A percentile compares a stretch with the other conserved stretches of the same genome.
phyloP scores from a whole-genome alignment of 768 basidiomycete genomes.

The Tylopilus sp. region DNA sequence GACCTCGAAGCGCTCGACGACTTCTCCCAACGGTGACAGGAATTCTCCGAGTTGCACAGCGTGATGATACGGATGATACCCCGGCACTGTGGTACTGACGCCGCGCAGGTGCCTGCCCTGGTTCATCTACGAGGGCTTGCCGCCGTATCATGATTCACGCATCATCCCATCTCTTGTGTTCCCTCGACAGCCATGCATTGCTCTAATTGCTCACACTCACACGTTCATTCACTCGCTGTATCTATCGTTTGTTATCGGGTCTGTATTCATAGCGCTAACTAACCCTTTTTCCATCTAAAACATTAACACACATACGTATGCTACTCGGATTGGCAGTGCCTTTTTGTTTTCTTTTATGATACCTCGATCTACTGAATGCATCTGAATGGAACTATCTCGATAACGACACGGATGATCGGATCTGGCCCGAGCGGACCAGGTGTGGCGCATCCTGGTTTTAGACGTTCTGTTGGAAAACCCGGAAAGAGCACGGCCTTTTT shows the following conservation, averaged over 20 bases:
- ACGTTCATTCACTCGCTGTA: slow-evolving; percentile 12
- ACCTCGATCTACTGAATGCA: slow-evolving; percentile 7
- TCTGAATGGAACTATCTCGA: slow-evolving; percentile 1
- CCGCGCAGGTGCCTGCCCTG: not conserved
- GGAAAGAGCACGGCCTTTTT: not conserved
- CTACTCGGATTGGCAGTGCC: not conserved
- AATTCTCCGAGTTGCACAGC: not conserved
- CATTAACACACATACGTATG: slow-evolving; percentile 7
- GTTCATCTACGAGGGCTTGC: not conserved
- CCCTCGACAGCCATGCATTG: slow-evolving; percentile 6
- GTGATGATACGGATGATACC: slow-evolving; percentile 4
- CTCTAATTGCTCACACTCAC: slow-evolving; percentile 9
- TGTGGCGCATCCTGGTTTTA: not conserved
- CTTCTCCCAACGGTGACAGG: slow-evolving; percentile 18
- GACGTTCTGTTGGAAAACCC: not conserved
- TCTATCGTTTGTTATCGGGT: slow-evolving; percentile 19
- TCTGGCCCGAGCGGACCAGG: not conserved
- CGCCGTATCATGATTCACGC: not conserved
- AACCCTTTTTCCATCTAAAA: not conserved
- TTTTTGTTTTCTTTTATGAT: not conserved
- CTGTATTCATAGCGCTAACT: slow-evolving; percentile 21
- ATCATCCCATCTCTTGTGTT: slow-evolving; percentile 1
- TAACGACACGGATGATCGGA: not conserved
- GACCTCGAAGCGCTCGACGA: slow-evolving; percentile 27
- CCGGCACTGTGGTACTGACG: not conserved